Conservation (phyloP, 306 rosid species). For the Gleditsia sinensis region DNA sequence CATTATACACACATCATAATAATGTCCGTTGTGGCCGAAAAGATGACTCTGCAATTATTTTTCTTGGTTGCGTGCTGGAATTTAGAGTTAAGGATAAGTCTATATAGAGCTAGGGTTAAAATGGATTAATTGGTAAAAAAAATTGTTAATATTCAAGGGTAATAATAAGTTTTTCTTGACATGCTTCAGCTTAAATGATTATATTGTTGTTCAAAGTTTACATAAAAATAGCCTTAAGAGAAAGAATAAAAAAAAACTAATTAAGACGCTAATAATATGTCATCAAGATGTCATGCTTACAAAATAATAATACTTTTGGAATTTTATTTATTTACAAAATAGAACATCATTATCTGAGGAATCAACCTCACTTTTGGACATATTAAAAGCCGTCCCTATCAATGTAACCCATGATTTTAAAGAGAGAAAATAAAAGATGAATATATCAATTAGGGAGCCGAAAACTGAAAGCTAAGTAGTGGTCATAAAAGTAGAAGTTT, state of each 20-base stretch:
- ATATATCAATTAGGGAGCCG: constrained; percentile 21
- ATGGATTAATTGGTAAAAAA: not conserved
- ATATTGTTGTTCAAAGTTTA: not conserved
- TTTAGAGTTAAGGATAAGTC: not conserved
- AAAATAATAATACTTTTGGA: constrained; percentile 2
- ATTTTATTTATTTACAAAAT: constrained; percentile 16
- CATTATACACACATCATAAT: not conserved
- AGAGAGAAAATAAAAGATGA: constrained; percentile 49
- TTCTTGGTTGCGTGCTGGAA: not conserved
- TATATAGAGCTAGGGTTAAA: not conserved
- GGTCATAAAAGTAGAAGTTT: constrained; percentile 54
- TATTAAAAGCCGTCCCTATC: constrained; percentile 50
- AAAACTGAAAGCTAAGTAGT: constrained; percentile 38
- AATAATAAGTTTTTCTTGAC: not conserved
- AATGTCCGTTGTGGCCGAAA: not conserved
- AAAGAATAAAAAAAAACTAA: no score
- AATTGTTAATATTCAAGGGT: not conserved
- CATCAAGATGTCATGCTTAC: constrained; percentile 55
- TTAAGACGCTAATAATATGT: constrained; percentile 28
- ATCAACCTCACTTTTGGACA: constrained; percentile 52
- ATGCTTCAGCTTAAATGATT: not conserved
- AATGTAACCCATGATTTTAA: constrained; percentile 53
- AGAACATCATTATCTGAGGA: constrained; percentile 40
- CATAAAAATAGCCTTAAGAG: not conserved
- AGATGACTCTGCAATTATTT: not conserved